Evolutionary conservation across 208 protist species (phyloP).

Genomic region (Strigomonas oncopelti): DNA sequence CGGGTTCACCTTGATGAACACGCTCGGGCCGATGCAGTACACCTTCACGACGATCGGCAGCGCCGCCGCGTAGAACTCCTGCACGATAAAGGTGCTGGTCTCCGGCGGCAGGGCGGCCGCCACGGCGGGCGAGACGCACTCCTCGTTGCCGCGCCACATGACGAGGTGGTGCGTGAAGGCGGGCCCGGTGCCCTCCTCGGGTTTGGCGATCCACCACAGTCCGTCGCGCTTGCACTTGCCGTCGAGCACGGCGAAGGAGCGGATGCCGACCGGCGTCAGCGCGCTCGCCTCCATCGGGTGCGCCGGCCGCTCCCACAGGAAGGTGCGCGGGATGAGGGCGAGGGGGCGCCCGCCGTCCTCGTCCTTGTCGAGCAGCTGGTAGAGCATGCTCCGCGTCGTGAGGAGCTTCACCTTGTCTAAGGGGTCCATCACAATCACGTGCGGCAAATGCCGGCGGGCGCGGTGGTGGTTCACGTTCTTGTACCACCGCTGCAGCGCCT

Average conservation of each 20-base stretch:
- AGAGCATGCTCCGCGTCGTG: conserved; percentile 42
- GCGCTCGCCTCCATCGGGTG: not conserved
- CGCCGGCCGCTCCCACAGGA: conserved; percentile 31
- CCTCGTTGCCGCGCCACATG: conserved; percentile 41
- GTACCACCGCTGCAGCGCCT: conserved; percentile 50
- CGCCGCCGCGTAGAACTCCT: conserved; percentile 58
- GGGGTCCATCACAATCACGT: conserved; percentile 61
- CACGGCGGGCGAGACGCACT: conserved; percentile 32
- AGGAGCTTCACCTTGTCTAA: conserved; percentile 49
- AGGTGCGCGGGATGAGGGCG: conserved; percentile 55
- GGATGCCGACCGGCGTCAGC: conserved; percentile 16
- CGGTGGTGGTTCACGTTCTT: conserved; percentile 16
- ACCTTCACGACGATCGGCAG: conserved; percentile 83
- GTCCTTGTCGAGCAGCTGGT: conserved; percentile 37
- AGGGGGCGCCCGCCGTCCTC: conserved; percentile 18
- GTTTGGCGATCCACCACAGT: conserved; percentile 77
- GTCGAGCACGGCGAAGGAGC: conserved; percentile 20
- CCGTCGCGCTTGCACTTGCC: conserved; percentile 7
- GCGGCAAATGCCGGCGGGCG: conserved; percentile 17
- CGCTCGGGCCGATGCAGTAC: conserved; percentile 57
- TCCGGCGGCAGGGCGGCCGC: conserved; percentile 33
- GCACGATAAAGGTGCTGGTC: conserved; percentile 50
- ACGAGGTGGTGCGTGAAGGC: conserved; percentile 75
- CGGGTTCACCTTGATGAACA: conserved; percentile 59
- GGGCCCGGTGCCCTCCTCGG: conserved; percentile 69